Percentiles rank a stretch among this genome's conserved stretches.
Conservation (phyloP, 371 early-diverging fungal genomes). For the Mucor piriformis region DNA sequence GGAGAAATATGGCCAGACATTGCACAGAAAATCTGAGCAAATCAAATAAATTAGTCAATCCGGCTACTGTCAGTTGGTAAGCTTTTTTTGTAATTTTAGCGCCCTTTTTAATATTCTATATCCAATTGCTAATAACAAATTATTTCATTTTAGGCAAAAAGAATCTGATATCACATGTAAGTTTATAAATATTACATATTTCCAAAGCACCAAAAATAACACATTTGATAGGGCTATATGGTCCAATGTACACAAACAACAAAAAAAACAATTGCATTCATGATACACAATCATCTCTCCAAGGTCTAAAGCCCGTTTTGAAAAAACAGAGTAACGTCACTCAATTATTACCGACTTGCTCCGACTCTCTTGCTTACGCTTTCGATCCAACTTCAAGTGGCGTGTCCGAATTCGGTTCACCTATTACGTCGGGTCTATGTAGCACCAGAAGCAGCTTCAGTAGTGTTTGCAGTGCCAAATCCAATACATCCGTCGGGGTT, state of each 20-base stretch:
- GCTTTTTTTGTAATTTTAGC: neutral
- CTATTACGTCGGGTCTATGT: neutral
- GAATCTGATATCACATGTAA: constrained; percentile 45
- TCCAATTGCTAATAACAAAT: neutral
- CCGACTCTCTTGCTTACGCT: constrained; percentile 13
- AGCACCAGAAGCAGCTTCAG: constrained; percentile 18
- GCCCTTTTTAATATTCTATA: too few relatives aligned
- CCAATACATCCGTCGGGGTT: constrained; percentile 19
- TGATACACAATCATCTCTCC: constrained; percentile 15
- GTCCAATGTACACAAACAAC: constrained; percentile 29
- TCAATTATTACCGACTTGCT: constrained; percentile 26
- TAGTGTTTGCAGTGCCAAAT: constrained; percentile 5
- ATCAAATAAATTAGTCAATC: constrained; percentile 21
- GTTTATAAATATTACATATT: neutral
- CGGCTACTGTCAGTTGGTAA: constrained; percentile 35
- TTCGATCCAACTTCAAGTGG: constrained; percentile 4
- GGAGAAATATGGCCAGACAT: constrained; percentile 42
- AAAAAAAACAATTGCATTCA: neutral
- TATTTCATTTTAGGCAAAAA: constrained; percentile 26
- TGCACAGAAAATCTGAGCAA: constrained; percentile 24
- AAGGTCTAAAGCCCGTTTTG: constrained; percentile 38
- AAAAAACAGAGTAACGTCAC: constrained; percentile 27
- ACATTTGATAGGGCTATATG: constrained; percentile 31
- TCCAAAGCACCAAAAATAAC: neutral
- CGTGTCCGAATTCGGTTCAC: constrained; percentile 5